phyloP scores from a whole-genome alignment of 495 filamentous ascomycete species.

The Xylaria telfairii region DNA sequence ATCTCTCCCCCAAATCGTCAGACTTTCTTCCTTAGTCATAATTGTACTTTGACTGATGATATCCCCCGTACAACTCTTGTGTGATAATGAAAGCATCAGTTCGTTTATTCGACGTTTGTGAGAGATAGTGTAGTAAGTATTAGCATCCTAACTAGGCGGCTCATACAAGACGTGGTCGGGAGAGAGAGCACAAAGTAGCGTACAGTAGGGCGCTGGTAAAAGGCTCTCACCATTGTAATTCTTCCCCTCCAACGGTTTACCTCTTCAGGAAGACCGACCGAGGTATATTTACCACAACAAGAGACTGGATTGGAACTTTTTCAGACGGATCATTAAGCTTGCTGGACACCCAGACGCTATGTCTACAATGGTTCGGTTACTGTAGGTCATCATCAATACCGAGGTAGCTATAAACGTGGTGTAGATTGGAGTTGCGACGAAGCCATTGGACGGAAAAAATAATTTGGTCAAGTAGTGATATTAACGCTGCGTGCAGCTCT shows the following conservation, averaged over 20 bases:
- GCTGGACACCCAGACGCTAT: background rate
- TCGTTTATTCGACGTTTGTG: background rate
- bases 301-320: background rate
- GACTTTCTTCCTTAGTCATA: background rate
- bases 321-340: background rate
- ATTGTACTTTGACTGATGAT: background rate
- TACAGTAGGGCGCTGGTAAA: background rate
- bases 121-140: background rate
- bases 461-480: background rate
- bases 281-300: background rate
- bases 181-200: background rate
- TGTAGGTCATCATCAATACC: conserved; percentile 1
- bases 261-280: background rate
- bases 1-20: background rate
- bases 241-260: background rate
- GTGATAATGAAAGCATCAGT: background rate
- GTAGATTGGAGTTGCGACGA: background rate
- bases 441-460: background rate
- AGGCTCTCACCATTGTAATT: background rate
- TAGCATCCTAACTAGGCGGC: background rate
- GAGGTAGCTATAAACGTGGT: background rate
- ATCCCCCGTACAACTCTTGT: background rate
- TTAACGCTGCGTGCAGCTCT: background rate
- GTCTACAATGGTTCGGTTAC: background rate
- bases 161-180: background rate